phyloP scores from a whole-genome alignment of 805 yeast species.

The Tetrapisispora nanseiensis region DNA sequence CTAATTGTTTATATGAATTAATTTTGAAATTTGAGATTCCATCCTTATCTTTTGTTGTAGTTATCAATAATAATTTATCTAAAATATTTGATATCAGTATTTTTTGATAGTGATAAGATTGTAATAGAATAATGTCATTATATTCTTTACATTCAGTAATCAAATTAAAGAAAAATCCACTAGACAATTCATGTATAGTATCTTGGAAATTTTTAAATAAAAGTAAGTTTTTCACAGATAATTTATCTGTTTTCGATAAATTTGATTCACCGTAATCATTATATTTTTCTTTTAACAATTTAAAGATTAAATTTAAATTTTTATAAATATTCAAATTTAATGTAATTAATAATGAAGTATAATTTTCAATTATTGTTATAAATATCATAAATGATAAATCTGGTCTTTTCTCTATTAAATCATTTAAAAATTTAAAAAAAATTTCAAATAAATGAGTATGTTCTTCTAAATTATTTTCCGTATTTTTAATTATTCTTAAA shows the following conservation, averaged over 20 bases:
- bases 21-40: constrained; percentile 5
- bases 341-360: constrained; percentile 51
- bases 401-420: constrained; percentile 47
- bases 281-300: constrained; percentile 38
- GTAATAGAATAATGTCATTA: constrained; percentile 14
- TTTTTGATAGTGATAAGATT: constrained; percentile 35
- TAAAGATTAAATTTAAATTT: constrained; percentile 52
- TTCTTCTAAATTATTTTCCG: too few relatives aligned
- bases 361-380: constrained; percentile 53
- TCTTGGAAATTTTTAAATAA: constrained; percentile 1
- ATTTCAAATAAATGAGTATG: constrained; percentile 45
- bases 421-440: constrained; percentile 57
- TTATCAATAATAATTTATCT: constrained; percentile 4
- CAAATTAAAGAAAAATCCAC: constrained; percentile 11
- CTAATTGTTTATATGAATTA: constrained; percentile 16
- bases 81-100: constrained; percentile 48
- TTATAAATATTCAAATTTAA: constrained; percentile 53
- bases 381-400: constrained; percentile 60
- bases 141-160: constrained; percentile 19
- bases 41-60: not conserved
- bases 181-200: not conserved
- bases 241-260: constrained; percentile 6
- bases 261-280: constrained; percentile 26
- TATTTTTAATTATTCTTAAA: constrained; percentile 41
- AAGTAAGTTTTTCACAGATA: constrained; percentile 1